Percentiles rank a stretch among this genome's conserved stretches.
Conservation (phyloP, 306 rosid genomes). For the Arachis hypogaea region DNA sequence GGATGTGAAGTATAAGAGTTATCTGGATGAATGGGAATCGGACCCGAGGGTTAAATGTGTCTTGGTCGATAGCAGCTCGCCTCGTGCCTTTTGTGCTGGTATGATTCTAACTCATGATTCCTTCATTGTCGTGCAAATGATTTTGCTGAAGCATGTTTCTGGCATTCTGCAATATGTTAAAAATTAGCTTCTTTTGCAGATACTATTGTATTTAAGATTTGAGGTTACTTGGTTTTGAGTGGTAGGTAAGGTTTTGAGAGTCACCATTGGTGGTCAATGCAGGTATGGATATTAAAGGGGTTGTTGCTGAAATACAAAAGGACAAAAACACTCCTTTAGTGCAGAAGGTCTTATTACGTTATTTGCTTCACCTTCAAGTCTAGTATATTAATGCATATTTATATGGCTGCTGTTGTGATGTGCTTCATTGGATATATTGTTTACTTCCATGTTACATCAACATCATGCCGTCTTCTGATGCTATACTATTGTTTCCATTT, state of each 20-base stretch:
- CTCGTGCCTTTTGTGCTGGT: constrained; percentile 98
- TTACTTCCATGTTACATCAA: constrained; percentile 27
- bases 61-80: constrained; percentile 80
- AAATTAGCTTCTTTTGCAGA: constrained; percentile 37
- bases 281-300: constrained; percentile 99
- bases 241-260: constrained; percentile 63
- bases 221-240: constrained; percentile 52
- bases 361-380: constrained; percentile 48
- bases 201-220: constrained; percentile 27
- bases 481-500: constrained; percentile 11
- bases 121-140: background rate
- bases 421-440: constrained; percentile 42
- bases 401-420: constrained; percentile 38
- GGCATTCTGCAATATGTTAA: constrained; percentile 15
- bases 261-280: constrained; percentile 71
- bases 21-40: constrained; percentile 90
- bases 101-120: constrained; percentile 29
- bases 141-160: constrained; percentile 28
- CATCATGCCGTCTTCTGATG: constrained; percentile 26
- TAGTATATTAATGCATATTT: constrained; percentile 32
- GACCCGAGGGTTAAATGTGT: constrained; percentile 89
- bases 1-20: constrained; percentile 83
- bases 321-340: constrained; percentile 96
- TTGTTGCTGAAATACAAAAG: constrained; percentile 96
- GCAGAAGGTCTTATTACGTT: constrained; percentile 70